Conservation (phyloP, 257 asterid genomes). For the Solanum bulbocastanum region DNA sequence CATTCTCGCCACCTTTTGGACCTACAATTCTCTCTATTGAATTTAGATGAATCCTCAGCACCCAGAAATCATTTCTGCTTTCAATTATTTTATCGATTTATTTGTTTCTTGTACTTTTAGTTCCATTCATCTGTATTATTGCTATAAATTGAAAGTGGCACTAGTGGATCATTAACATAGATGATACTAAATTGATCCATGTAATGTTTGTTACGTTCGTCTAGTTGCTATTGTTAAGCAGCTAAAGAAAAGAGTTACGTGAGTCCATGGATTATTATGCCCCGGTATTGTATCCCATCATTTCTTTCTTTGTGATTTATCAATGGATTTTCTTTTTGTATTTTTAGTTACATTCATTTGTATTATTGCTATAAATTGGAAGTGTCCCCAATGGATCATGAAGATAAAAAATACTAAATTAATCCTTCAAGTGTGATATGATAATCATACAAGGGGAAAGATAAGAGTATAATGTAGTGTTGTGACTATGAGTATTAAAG, state of each 20-base stretch:
- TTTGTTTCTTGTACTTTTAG: background rate
- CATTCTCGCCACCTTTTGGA: slow-evolving; percentile 68
- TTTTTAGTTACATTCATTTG: background rate
- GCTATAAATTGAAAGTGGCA: background rate
- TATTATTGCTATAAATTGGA: background rate
- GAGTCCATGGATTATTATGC: background rate
- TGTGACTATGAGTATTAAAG: background rate
- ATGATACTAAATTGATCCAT: background rate
- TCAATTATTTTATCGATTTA: background rate
- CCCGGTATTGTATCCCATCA: background rate
- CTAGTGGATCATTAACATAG: background rate
- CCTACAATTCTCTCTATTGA: slow-evolving; percentile 74
- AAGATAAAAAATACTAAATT: background rate
- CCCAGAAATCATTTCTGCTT: background rate
- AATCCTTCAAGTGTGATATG: background rate
- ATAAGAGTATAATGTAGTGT: background rate
- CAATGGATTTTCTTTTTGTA: background rate
- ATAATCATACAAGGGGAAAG: background rate
- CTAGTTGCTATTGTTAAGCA: background rate
- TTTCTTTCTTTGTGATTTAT: background rate
- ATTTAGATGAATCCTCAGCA: background rate
- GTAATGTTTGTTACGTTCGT: background rate
- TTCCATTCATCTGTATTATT: background rate
- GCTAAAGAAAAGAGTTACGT: background rate
- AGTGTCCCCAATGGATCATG: background rate